phyloP scores from a whole-genome alignment of 768 basidiomycete genomes.

The Macrocybe gigantea region DNA sequence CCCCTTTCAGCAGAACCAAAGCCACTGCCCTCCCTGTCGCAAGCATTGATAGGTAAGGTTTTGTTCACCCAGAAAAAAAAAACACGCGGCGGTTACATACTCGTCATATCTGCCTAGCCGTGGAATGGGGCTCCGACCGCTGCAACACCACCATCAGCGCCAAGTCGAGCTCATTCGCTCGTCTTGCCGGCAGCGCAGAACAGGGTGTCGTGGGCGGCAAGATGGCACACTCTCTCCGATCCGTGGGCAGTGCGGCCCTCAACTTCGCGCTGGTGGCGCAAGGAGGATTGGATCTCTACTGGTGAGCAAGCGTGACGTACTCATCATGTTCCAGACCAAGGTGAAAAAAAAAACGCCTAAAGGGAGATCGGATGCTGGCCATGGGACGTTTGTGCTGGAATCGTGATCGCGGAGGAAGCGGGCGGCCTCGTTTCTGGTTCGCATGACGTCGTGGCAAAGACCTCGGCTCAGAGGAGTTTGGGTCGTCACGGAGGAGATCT shows the following conservation, averaged over 20 bases:
- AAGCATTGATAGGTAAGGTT: slow-evolving; percentile 61
- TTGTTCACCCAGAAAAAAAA: neutral
- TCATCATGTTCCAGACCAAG: slow-evolving; percentile 1
- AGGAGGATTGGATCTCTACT: slow-evolving; percentile 84
- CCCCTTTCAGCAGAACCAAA: slow-evolving; percentile 59
- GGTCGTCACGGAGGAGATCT: slow-evolving; percentile 60
- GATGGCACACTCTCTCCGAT: slow-evolving; percentile 83
- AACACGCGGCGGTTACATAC: neutral
- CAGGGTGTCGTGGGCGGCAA: slow-evolving; percentile 61
- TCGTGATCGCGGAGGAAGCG: slow-evolving; percentile 87
- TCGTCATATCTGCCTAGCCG: slow-evolving; percentile 32
- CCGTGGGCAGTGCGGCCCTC: slow-evolving; percentile 78
- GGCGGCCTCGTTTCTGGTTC: slow-evolving; percentile 78
- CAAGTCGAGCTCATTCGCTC: slow-evolving; percentile 64
- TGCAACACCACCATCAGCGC: slow-evolving; percentile 40
- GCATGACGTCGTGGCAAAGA: slow-evolving; percentile 36
- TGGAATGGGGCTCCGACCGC: slow-evolving; percentile 90
- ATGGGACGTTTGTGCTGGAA: slow-evolving; percentile 91
- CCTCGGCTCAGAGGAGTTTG: slow-evolving; percentile 36
- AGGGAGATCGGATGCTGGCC: slow-evolving; percentile 82
- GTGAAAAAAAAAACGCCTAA: neutral
- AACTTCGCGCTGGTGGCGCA: slow-evolving; percentile 85
- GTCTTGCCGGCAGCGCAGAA: slow-evolving; percentile 67
- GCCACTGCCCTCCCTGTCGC: slow-evolving; percentile 60
- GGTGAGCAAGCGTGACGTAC: slow-evolving; percentile 38